phyloP scores from a whole-genome alignment of 768 basidiomycete species.

The Hysterangium stoloniferum region DNA sequence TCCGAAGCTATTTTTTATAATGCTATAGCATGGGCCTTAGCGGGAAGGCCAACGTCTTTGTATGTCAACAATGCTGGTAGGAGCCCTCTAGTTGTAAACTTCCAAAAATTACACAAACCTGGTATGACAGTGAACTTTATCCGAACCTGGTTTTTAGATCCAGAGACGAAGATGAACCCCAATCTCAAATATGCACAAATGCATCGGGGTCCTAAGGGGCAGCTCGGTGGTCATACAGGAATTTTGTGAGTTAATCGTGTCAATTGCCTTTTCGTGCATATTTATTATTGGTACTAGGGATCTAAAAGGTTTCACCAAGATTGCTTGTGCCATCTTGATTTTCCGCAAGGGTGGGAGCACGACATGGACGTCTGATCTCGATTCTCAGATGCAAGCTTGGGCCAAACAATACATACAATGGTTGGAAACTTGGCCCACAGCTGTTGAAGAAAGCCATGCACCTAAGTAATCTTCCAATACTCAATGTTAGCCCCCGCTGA shows the following conservation, averaged over 20 bases:
- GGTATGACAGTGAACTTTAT: conserved; percentile 29
- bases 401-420: conserved; percentile 18
- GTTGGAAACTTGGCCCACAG: conserved; percentile 13
- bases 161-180: conserved; percentile 53
- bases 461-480: conserved; percentile 12
- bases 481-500: no score
- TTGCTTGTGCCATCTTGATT: conserved; percentile 19
- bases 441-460: conserved; percentile 10
- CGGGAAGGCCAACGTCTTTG: conserved; percentile 22
- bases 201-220: conserved; percentile 20
- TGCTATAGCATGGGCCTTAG: conserved; percentile 45
- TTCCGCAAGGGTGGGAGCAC: conserved; percentile 14
- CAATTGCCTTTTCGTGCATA: conserved; percentile 13
- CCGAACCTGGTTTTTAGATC: conserved; percentile 53
- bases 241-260: conserved; percentile 22
- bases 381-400: conserved; percentile 19
- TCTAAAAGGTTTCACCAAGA: conserved; percentile 11
- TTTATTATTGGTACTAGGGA: neutral
- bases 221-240: conserved; percentile 19
- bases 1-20: conserved; percentile 59
- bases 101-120: neutral
- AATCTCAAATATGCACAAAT: conserved; percentile 54
- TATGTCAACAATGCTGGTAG: conserved; percentile 36
- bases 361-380: conserved; percentile 17
- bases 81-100: neutral